Percentiles rank a stretch among this genome's conserved stretches.
Evolutionary conservation across 2,329 filamentous ascomycete genomes (phyloP).

Genomic region (Huntiella omanensis): DNA sequence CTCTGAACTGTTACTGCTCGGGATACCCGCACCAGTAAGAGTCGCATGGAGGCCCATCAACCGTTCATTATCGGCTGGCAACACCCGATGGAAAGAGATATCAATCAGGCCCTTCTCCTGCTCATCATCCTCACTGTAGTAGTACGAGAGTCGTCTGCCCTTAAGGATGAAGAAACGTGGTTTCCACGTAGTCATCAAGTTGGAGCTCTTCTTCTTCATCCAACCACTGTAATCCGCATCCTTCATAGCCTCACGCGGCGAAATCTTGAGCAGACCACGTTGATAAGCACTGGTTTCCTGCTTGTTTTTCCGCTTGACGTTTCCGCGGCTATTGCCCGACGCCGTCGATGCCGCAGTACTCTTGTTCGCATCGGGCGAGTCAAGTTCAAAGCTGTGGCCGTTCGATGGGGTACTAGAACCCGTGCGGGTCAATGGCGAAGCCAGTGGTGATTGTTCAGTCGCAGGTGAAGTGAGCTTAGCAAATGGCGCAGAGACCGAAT

Average conservation of each 20-base stretch:
- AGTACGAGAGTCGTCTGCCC: conserved; percentile 81
- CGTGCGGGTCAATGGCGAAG: conserved; percentile 47
- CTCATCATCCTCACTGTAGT: conserved; percentile 81
- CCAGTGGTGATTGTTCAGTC: conserved; percentile 30
- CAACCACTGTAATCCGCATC: conserved; percentile 87
- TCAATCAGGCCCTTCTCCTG: conserved; percentile 94
- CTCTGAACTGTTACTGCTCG: conserved; percentile 27
- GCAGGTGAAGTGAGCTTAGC: conserved; percentile 30
- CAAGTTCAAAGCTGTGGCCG: conserved; percentile 57
- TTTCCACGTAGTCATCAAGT: conserved; percentile 95
- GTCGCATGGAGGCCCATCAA: conserved; percentile 83
- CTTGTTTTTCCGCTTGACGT: conserved; percentile 52
- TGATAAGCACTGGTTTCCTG: conserved; percentile 91
- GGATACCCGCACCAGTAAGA: conserved; percentile 62
- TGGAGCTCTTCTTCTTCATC: conserved; percentile 99
- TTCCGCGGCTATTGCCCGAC: conserved; percentile 25
- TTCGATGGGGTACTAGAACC: conserved; percentile 53
- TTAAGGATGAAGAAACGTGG: conserved; percentile 87
- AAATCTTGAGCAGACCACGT: conserved; percentile 63
- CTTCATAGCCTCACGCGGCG: conserved; percentile 65
- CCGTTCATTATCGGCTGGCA: conserved; percentile 80
- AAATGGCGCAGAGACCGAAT: conserved; percentile 24
- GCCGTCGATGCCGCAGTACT: conserved; percentile 25
- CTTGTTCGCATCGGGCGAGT: conserved; percentile 48
- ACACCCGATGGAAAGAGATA: conserved; percentile 91